These are phyloP conservation scores for Lactarius sp. DNA, from an alignment of 768 basidiomycete species.

Conservation along the genomic window DNA sequence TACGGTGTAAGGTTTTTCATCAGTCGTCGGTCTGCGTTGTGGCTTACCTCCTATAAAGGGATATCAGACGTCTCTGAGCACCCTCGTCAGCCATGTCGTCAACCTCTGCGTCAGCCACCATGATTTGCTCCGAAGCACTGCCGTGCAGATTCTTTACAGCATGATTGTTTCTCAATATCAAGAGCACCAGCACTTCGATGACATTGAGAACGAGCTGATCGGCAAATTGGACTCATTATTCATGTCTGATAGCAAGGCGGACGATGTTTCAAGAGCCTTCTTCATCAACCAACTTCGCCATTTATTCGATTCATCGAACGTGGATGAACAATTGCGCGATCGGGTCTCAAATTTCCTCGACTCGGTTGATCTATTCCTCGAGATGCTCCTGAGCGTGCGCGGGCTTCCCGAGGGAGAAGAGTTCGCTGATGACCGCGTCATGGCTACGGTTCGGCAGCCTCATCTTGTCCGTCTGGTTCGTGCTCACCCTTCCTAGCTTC, in stretches of 20 bases:
- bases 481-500: slow-evolving; percentile 43
- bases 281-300: slow-evolving; percentile 88
- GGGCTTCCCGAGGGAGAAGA: slow-evolving; percentile 91
- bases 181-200: slow-evolving; percentile 76
- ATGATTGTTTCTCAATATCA: slow-evolving; percentile 95
- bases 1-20: slow-evolving; percentile 55
- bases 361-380: slow-evolving; percentile 89
- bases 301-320: slow-evolving; percentile 80
- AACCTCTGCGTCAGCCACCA: slow-evolving; percentile 93
- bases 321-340: slow-evolving; percentile 73
- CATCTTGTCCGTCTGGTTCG: not conserved
- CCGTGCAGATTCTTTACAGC: slow-evolving; percentile 87
- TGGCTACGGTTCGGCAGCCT: slow-evolving; percentile 62
- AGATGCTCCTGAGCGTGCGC: slow-evolving; percentile 80
- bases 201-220: slow-evolving; percentile 89
- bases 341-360: slow-evolving; percentile 80
- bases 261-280: slow-evolving; percentile 87
- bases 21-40: slow-evolving; percentile 1
- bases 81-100: slow-evolving; percentile 85
- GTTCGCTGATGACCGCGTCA: slow-evolving; percentile 90
- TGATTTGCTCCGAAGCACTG: slow-evolving; percentile 84
- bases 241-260: slow-evolving; percentile 88
- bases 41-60: slow-evolving; percentile 44
- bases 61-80: slow-evolving; percentile 77
- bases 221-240: slow-evolving; percentile 87